These are phyloP conservation scores for Hypomontagnella monticulosa DNA, from an alignment of 495 filamentous ascomycete species.

Conservation along the genomic window DNA sequence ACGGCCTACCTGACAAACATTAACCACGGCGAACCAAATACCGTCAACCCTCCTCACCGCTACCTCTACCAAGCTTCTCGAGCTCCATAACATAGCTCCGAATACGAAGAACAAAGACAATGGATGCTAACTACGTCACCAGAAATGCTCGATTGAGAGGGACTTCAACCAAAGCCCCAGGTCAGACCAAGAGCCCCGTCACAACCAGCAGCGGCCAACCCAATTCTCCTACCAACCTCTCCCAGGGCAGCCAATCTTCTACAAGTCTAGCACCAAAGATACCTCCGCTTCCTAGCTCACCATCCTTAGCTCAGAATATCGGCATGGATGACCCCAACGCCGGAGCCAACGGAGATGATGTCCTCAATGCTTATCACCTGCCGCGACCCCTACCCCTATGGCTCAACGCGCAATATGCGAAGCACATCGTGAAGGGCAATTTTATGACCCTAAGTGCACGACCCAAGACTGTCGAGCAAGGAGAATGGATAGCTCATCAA, in stretches of 20 bases:
- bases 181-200: conserved; percentile 53
- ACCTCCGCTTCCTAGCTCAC: conserved; percentile 67
- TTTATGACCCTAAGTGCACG: conserved; percentile 93
- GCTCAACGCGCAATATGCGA: conserved; percentile 82
- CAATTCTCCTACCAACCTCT: conserved; percentile 54
- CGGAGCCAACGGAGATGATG: conserved; percentile 61
- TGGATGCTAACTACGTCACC: conserved; percentile 25
- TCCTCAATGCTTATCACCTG: conserved; percentile 60
- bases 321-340: conserved; percentile 59
- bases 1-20: conserved; percentile 8
- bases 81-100: conserved; percentile 10
- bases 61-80: not conserved
- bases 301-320: conserved; percentile 62
- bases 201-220: conserved; percentile 51
- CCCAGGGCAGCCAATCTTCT: conserved; percentile 58
- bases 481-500: conserved; percentile 95
- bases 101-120: conserved; percentile 22
- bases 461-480: conserved; percentile 86
- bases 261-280: conserved; percentile 61
- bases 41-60: conserved; percentile 22
- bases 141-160: conserved; percentile 61
- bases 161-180: conserved; percentile 52
- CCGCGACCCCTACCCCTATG: conserved; percentile 61
- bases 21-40: conserved; percentile 4
- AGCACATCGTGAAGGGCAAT: conserved; percentile 92